These are phyloP conservation scores for Scedosporium aurantiacum DNA, from an alignment of 2,329 filamentous ascomycete species.

Conservation along the genomic window DNA sequence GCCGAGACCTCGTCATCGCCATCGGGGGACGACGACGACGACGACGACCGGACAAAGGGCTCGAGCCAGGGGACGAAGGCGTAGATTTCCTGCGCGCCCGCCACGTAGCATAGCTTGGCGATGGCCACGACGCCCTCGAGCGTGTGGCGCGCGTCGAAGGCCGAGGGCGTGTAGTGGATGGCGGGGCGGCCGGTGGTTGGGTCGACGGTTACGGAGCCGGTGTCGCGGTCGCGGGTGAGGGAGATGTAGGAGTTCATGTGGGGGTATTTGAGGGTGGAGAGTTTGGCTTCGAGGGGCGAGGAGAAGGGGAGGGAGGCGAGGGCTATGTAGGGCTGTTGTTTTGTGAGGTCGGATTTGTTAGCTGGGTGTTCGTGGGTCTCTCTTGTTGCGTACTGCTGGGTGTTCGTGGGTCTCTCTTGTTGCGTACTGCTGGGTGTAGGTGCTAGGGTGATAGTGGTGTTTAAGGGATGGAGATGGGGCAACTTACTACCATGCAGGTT, in stretches of 20 bases:
- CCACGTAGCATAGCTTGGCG: conserved; percentile 66
- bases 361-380: background rate
- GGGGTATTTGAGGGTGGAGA: conserved; percentile 55
- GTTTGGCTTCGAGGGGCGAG: conserved; percentile 60
- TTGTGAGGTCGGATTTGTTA: conserved; percentile 7
- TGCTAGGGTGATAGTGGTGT: no score
- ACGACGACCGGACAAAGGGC: conserved; percentile 41
- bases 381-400: no score
- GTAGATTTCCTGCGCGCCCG: conserved; percentile 72
- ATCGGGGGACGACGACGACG: background rate
- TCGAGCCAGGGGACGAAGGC: conserved; percentile 49
- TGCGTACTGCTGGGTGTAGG: no score
- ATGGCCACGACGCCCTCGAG: conserved; percentile 61
- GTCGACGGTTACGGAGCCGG: conserved; percentile 65
- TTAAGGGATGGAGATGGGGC: no score
- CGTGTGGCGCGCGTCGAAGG: conserved; percentile 61
- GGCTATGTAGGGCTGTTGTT: conserved; percentile 47
- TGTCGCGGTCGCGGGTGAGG: conserved; percentile 64
- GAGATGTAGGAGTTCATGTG: conserved; percentile 64
- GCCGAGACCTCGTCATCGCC: conserved; percentile 6
- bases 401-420: no score
- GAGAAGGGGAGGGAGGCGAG: conserved; percentile 55
- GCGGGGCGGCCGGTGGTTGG: conserved; percentile 51
- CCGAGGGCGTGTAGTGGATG: conserved; percentile 59
- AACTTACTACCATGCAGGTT: conserved; percentile 52